phyloP scores from a whole-genome alignment of 192 early-diverging fungal genomes.

The Cetraspora pellucida region DNA sequence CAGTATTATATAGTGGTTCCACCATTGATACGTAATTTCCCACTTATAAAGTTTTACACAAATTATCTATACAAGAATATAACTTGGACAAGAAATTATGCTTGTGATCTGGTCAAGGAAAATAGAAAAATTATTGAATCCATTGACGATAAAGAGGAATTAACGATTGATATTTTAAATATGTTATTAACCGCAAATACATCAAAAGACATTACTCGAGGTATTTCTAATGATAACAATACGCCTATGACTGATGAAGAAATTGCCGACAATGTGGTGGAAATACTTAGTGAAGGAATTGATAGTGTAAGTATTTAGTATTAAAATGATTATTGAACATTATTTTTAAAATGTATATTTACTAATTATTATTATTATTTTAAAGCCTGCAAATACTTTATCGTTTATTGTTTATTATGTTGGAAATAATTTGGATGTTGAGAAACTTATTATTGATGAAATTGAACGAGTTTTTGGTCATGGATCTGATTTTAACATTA shows the following conservation, averaged over 20 bases:
- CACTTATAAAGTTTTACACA: slow-evolving; percentile 1
- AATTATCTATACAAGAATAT: slow-evolving; percentile 2
- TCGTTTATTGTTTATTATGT: slow-evolving; percentile 18
- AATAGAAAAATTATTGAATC: neutral
- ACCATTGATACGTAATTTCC: slow-evolving; percentile 14
- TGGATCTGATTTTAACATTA: neutral
- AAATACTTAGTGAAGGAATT: slow-evolving; percentile 24
- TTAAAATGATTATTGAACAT: neutral
- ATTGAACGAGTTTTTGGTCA: neutral
- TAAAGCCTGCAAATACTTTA: slow-evolving; percentile 22
- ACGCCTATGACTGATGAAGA: slow-evolving; percentile 6
- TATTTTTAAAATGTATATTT: neutral
- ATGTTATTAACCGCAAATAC: slow-evolving; percentile 10
- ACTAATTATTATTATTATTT: neutral
- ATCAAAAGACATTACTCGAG: neutral
- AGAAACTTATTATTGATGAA: slow-evolving; percentile 2
- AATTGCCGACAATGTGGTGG: slow-evolving; percentile 9
- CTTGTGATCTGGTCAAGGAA: neutral
- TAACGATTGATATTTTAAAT: neutral
- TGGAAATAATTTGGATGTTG: slow-evolving; percentile 3
- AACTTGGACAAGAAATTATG: slow-evolving; percentile 20
- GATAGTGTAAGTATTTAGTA: slow-evolving; percentile 23
- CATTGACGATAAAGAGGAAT: neutral
- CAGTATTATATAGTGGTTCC: slow-evolving; percentile 17
- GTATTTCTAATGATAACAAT: neutral